phyloP scores from a whole-genome alignment of 148 eudicot genomes.

The Dianthus caryophyllus region DNA sequence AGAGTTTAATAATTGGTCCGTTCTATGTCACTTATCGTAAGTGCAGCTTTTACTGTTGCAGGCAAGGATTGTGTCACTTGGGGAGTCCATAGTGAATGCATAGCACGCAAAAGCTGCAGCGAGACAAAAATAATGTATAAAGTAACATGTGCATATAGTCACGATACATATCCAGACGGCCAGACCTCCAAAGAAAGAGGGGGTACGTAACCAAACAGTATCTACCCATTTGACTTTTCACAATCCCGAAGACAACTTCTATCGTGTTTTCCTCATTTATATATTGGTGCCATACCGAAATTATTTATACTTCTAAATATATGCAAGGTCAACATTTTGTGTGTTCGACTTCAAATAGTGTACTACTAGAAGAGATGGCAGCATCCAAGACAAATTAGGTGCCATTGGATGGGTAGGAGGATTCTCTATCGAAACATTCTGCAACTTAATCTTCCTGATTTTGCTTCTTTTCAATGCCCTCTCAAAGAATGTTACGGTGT shows the following conservation, averaged over 20 bases:
- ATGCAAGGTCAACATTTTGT: too few relatives aligned
- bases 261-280: too few relatives aligned
- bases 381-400: conserved; percentile 89
- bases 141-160: conserved; percentile 8
- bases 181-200: not conserved
- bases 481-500: too few relatives aligned
- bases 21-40: conserved; percentile 80
- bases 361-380: conserved; percentile 94
- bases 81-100: conserved; percentile 97
- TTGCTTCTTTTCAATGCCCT: too few relatives aligned
- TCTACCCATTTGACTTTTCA: too few relatives aligned
- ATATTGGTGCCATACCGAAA: too few relatives aligned
- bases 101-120: conserved; percentile 78
- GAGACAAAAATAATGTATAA: conserved; percentile 3
- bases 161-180: conserved; percentile 2
- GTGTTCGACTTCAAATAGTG: too few relatives aligned
- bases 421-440: too few relatives aligned
- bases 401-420: conserved; percentile 69
- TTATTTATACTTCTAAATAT: too few relatives aligned
- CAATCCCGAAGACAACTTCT: too few relatives aligned
- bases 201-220: not conserved
- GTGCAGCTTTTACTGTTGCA: conserved; percentile 81
- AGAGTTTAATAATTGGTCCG: conserved; percentile 40
- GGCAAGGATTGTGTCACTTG: conserved; percentile 69
- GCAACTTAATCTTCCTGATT: too few relatives aligned